Conservation (phyloP, 2,329 filamentous ascomycete species). For the Stagonosporopsis rhizophila region DNA sequence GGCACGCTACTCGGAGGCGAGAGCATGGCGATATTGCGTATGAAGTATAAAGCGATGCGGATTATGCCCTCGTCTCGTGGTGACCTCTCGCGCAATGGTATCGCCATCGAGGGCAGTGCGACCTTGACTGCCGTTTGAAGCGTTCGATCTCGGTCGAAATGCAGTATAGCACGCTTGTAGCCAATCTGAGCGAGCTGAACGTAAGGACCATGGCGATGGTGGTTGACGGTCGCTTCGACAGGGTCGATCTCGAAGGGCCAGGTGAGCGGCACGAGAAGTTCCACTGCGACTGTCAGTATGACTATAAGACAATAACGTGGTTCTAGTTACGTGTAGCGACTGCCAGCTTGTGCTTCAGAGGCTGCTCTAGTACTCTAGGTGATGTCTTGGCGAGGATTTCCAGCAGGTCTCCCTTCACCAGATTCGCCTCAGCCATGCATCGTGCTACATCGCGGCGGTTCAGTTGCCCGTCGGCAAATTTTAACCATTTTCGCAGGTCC, state of each 20-base stretch:
- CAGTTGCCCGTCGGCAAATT: constrained; percentile 89
- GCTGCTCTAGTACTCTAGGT: constrained; percentile 73
- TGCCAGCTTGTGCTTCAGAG: constrained; percentile 78
- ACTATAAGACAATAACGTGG: fast-evolving
- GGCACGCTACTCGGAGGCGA: constrained; percentile 73
- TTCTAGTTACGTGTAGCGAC: constrained; percentile 70
- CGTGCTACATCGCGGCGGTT: constrained; percentile 95
- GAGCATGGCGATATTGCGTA: constrained; percentile 89
- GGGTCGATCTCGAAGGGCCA: constrained; percentile 87
- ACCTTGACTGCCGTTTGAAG: constrained; percentile 82
- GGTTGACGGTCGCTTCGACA: constrained; percentile 86
- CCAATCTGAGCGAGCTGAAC: constrained; percentile 84
- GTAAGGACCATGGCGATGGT: constrained; percentile 89
- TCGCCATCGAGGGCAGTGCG: constrained; percentile 84
- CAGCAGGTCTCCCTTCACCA: constrained; percentile 88
- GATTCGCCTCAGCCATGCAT: constrained; percentile 88
- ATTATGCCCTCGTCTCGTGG: constrained; percentile 89
- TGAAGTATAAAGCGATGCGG: constrained; percentile 85
- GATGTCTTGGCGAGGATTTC: constrained; percentile 83
- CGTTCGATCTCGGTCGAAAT: constrained; percentile 78
- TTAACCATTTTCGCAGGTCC: constrained; percentile 94
- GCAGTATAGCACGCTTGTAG: constrained; percentile 89
- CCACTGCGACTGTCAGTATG: constrained; percentile 60
- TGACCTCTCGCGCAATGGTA: constrained; percentile 76
- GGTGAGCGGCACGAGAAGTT: constrained; percentile 89